Conservation (phyloP, 768 basidiomycete genomes). For the Auriscalpium microsporum region DNA sequence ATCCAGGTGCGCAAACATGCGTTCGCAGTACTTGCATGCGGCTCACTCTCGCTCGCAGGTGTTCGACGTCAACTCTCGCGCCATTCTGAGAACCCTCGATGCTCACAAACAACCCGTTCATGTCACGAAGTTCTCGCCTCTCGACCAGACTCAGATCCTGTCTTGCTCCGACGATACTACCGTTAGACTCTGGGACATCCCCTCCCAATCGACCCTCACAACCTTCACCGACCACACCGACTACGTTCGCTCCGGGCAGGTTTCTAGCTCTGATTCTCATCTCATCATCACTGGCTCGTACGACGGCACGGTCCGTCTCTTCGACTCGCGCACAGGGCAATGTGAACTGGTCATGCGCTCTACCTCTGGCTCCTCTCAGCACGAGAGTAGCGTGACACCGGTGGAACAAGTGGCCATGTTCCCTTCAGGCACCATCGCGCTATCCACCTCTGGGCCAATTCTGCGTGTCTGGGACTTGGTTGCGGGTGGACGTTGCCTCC, state of each 20-base stretch:
- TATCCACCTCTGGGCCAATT: constrained; percentile 89
- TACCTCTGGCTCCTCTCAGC: constrained; percentile 25
- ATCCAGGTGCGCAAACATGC: constrained; percentile 47
- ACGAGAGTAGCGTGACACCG: constrained; percentile 38
- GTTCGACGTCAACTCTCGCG: constrained; percentile 86
- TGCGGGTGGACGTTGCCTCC: constrained; percentile 79
- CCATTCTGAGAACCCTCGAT: constrained; percentile 86
- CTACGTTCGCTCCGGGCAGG: constrained; percentile 90
- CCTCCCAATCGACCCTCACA: constrained; percentile 69
- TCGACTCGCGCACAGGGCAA: constrained; percentile 75
- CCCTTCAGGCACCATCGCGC: constrained; percentile 75
- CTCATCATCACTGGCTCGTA: constrained; percentile 91
- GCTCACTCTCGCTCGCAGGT: constrained; percentile 35
- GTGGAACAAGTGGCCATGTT: constrained; percentile 93
- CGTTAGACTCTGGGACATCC: constrained; percentile 90
- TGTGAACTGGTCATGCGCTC: constrained; percentile 72
- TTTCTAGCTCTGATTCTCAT: constrained; percentile 75
- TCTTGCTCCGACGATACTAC: constrained; percentile 97
- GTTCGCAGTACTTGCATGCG: neutral
- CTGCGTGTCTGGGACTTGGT: constrained; percentile 93
- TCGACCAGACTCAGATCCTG: constrained; percentile 74
- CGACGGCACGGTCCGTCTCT: constrained; percentile 83
- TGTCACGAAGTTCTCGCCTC: constrained; percentile 83
- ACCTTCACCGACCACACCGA: constrained; percentile 87
- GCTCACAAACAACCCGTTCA: constrained; percentile 96